Conservation (phyloP, 2,329 filamentous ascomycete genomes). For the Raffaelea ambrosiae region DNA sequence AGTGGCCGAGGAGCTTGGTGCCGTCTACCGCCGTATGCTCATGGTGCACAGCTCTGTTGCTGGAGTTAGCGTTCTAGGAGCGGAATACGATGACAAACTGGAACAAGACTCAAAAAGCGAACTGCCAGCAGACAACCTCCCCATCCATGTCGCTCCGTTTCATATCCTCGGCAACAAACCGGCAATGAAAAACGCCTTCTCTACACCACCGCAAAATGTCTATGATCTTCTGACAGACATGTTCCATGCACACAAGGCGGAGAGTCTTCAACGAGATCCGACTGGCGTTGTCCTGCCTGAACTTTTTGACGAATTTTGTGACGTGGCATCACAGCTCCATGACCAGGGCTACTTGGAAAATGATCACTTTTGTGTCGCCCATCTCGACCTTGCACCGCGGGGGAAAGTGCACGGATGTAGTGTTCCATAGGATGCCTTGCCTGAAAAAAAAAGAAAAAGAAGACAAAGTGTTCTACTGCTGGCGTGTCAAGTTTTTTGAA, state of each 20-base stretch:
- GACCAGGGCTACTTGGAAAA: neutral
- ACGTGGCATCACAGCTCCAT: neutral
- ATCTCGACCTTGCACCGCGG: neutral
- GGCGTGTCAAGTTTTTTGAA: too few relatives aligned
- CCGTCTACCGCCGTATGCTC: neutral
- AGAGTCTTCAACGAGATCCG: neutral
- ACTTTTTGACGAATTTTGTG: neutral
- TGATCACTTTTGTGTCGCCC: neutral
- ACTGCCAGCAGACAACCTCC: neutral
- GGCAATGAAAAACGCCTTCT: neutral
- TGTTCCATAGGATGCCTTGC: too few relatives aligned
- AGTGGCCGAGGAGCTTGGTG: neutral
- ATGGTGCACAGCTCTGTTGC: neutral
- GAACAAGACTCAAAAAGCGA: neutral
- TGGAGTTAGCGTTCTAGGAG: neutral
- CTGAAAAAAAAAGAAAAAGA: too few relatives aligned
- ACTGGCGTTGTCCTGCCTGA: neutral
- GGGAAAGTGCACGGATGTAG: too few relatives aligned
- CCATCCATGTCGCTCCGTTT: neutral
- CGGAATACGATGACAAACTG: neutral
- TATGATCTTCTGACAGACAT: neutral
- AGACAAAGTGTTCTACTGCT: too few relatives aligned
- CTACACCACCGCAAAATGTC: neutral
- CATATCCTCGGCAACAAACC: neutral
- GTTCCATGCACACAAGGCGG: neutral